Conservation (phyloP, 306 rosid genomes). For the Dicorynia guianensis region DNA sequence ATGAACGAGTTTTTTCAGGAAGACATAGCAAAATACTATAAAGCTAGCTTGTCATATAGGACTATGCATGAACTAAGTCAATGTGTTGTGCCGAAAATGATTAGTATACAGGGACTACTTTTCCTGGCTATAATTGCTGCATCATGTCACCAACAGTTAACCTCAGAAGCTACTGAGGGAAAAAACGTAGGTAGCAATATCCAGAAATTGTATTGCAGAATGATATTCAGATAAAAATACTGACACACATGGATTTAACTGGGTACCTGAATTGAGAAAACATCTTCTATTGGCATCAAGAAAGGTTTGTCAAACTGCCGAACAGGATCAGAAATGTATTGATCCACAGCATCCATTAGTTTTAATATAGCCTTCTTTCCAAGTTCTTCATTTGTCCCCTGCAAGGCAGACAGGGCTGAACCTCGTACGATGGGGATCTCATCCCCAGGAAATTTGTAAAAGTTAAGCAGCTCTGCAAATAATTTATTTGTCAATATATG, state of each 20-base stretch:
- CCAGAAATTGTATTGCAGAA: constrained; percentile 11
- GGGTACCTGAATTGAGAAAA: constrained; percentile 86
- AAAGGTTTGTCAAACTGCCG: constrained; percentile 92
- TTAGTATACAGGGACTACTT: not conserved
- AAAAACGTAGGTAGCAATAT: too few relatives aligned
- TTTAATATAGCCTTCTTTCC: constrained; percentile 83
- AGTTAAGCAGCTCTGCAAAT: constrained; percentile 80
- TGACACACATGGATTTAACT: constrained; percentile 6
- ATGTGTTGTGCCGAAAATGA: not conserved
- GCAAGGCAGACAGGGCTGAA: constrained; percentile 83
- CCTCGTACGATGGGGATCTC: constrained; percentile 90
- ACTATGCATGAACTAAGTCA: not conserved
- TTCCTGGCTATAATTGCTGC: not conserved
- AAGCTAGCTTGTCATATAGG: not conserved
- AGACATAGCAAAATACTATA: not conserved
- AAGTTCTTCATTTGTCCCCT: constrained; percentile 88
- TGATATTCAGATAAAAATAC: not conserved
- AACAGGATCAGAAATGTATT: constrained; percentile 88
- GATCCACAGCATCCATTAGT: constrained; percentile 88
- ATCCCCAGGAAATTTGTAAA: constrained; percentile 96
- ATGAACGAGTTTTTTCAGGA: constrained; percentile 11
- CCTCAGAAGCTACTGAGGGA: not conserved
- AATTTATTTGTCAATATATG: constrained; percentile 32
- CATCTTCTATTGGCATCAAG: constrained; percentile 91
- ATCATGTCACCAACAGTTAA: not conserved